Evolutionary conservation across 2,329 filamentous ascomycete genomes (phyloP), one percentile per base, ranked within the genome.

Genomic region (Biscogniauxia sp.): DNA sequence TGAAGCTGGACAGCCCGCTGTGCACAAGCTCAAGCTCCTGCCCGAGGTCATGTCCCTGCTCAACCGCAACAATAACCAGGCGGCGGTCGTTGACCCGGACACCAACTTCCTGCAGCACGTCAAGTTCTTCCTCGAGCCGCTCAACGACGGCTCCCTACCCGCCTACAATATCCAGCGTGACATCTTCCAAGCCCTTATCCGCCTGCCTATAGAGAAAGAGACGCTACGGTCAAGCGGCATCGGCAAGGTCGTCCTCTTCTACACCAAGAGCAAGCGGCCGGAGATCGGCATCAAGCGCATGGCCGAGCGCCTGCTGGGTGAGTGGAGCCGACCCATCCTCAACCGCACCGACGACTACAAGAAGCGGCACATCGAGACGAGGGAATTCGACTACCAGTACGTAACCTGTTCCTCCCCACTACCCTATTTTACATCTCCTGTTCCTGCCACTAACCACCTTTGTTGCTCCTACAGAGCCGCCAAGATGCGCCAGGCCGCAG

Each of bases 91-190:
- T 50, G 94, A 97, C 68, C 94, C 94, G 0, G 95, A 99, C 72
- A 96, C 90, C 72, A 97, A 98, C 78, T 90, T 99, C 64, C 81
- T 99, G 49, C 92, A 96, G 76, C 91, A 93, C 15, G 92, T 99
- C 71, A 93, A 94, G 73, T 98, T 96, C 83, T 98, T 98, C 83
- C 85, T 99, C 20, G 95, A 99, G 74, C 95, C 95, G 0, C 84
- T 98, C 53, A 93, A 94, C 69, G 94, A 98, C 73, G 95, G 94
- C 60, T 94, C 92, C 62, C 84, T 99, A 55, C 95, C 95, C 0
- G 94, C 95, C 28, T 99, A 97, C 79, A 95, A 95, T 73, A 98
- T 99, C 67, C 95, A 99, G 79, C 92, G 93, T 63, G 93, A 98
- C 74, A 86, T 99, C 51, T 95, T 99, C 74, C 85, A 86, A 25